Base-by-base conservation (phyloP, 129 eudicot species). In the Centella asiatica region DNA sequence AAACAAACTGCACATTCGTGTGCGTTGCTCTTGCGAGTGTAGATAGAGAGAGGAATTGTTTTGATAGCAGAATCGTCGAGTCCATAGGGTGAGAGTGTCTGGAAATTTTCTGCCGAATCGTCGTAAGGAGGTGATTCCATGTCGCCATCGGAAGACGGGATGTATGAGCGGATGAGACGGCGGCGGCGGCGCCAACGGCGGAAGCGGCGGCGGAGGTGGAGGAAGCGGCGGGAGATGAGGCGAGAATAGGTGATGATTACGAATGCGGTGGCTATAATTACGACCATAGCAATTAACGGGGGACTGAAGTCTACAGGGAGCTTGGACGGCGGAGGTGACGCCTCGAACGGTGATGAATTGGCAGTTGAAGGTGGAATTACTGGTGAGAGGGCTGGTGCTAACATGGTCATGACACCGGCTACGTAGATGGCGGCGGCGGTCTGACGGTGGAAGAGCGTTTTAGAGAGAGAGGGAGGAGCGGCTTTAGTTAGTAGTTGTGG, bases 201-300 rank as follows among this genome's bases (percentile, higher is more conserved):
- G 67, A 70, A 84, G 5, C 85, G 79, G 33, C 95, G 81, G 39
- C 81, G 78, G 51, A 72, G 46, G 37, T 66, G 77, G 31, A 74
- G 75, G 44, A 82, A 76, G 17, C 74, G 79, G 54, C 92, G 75
- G 72, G 90, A 87, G 46, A 93, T 82, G 23, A 85, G 73, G 28
- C 99, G 88, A 1, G 95, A 88, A 79, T 85, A 93, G 6, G 99
- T 81, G 69, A 93, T 79, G 67, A 87, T 49, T 57, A 93, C 65
- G 60, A 93, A 93, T 1, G 99, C 99, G 6, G 95, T 76, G 18
- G 95, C 95, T 47, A 89, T 85, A 46, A 82, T 80, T 6, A 81
- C 86, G 5, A 93, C 96, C 99, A 88, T 93, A 10, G 92, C 95
- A 40, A 93, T 93, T 50, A 93, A 56, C 22, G 99, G 99, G 3